These are phyloP conservation scores for Leccinum subspadiceum DNA, from an alignment of 1,284 basidiomycete species.

Conservation along the genomic window DNA sequence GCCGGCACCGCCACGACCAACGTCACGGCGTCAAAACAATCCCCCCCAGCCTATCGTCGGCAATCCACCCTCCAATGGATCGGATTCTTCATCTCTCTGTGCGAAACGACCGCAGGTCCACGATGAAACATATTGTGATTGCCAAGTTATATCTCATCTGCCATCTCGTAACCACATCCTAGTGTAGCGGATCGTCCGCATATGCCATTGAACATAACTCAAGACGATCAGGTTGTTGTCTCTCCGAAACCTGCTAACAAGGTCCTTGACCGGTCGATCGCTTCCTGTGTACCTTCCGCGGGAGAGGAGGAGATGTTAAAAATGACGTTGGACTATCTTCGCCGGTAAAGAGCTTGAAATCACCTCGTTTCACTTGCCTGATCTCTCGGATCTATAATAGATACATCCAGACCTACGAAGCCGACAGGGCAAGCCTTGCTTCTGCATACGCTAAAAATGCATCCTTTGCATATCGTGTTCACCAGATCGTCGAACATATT, in stretches of 20 bases:
- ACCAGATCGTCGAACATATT: constrained; percentile 9
- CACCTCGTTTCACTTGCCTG: constrained; percentile 1
- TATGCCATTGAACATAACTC: background rate
- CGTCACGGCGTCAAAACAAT: constrained; percentile 10
- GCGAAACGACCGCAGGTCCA: background rate
- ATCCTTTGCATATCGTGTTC: constrained; percentile 31
- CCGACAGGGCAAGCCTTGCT: constrained; percentile 32
- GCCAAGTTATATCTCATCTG: background rate
- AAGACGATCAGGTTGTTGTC: background rate
- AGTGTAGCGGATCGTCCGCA: background rate
- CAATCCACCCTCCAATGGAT: background rate
- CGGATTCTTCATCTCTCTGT: background rate
- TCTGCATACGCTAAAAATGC: constrained; percentile 31
- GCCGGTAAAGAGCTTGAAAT: constrained; percentile 20
- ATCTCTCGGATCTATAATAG: constrained; percentile 16
- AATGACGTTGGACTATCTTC: constrained; percentile 32
- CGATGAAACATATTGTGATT: constrained; percentile 2
- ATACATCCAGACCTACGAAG: constrained; percentile 32
- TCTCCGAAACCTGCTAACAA: background rate
- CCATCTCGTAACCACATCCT: background rate
- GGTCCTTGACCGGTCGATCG: background rate
- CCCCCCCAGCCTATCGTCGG: background rate
- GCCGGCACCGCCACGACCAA: constrained; percentile 17
- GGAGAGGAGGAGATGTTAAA: constrained; percentile 28
- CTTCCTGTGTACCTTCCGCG: background rate